Conservation (phyloP, 2,329 filamentous ascomycete genomes). For the Berkeleyomyces basicola region DNA sequence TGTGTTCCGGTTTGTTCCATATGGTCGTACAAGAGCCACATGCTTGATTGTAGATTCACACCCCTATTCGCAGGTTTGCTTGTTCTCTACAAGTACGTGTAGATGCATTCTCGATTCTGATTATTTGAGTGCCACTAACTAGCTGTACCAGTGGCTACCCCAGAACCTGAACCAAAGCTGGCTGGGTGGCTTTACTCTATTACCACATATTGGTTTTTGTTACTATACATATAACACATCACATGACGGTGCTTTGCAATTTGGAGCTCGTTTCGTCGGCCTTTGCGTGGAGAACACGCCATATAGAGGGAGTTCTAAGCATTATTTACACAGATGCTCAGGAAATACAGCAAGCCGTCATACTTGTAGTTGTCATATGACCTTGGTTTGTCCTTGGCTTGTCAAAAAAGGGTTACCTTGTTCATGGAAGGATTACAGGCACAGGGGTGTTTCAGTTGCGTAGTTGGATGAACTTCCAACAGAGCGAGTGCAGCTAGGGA, state of each 20-base stretch:
- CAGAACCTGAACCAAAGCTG: not conserved
- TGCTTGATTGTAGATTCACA: not conserved
- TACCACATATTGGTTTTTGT: not conserved
- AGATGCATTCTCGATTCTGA: not conserved
- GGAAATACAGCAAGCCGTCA: not conserved
- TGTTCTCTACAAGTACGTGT: not conserved
- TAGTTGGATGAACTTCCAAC: not conserved
- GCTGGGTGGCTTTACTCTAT: not conserved
- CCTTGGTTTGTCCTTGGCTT: not conserved
- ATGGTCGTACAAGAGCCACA: not conserved
- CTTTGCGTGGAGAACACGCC: not conserved
- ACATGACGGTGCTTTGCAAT: not conserved
- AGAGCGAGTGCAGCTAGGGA: not conserved
- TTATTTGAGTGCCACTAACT: not conserved
- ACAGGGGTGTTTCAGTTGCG: not conserved
- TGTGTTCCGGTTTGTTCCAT: constrained; percentile 10
- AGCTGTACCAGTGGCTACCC: not conserved
- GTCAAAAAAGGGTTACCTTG: not conserved
- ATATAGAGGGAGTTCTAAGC: not conserved
- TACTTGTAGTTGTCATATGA: not conserved
- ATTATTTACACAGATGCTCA: not conserved
- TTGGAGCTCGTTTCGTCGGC: not conserved
- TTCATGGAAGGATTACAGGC: not conserved
- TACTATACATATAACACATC: not conserved
- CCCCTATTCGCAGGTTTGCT: not conserved